Evolutionary conservation across 2,329 filamentous ascomycete species (phyloP).

Genomic region (Penicillium sp.): DNA sequence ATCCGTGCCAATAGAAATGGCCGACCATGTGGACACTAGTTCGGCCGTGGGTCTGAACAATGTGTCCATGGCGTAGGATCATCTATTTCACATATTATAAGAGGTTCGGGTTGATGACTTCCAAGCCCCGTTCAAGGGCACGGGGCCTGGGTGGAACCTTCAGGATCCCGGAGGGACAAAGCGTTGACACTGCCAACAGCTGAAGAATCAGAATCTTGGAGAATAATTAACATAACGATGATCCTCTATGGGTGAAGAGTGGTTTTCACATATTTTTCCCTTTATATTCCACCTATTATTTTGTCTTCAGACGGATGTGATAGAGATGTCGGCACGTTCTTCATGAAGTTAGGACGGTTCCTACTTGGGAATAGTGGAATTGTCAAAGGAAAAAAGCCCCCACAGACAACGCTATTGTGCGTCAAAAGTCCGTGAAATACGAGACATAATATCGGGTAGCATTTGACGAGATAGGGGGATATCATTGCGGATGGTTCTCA

Average conservation of each 20-base stretch:
- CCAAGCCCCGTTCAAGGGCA: background rate
- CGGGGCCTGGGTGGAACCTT: conserved; percentile 3
- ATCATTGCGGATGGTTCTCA: too few species aligned
- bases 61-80: background rate
- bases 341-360: background rate
- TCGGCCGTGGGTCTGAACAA: too few species aligned
- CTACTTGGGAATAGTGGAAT: background rate
- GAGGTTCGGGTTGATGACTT: background rate
- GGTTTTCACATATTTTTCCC: background rate
- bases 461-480: too few species aligned
- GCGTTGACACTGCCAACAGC: background rate
- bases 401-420: too few species aligned
- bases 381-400: too few species aligned
- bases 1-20: too few species aligned
- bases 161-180: background rate
- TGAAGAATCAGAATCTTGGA: background rate
- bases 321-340: background rate
- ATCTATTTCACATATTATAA: background rate
- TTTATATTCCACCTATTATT: background rate
- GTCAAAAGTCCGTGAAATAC: too few species aligned
- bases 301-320: background rate
- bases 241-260: background rate
- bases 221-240: background rate
- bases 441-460: too few species aligned
- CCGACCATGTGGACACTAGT: too few species aligned